Evolutionary conservation across 768 basidiomycete species (phyloP).

Genomic region (Kondoa subrosea): DNA sequence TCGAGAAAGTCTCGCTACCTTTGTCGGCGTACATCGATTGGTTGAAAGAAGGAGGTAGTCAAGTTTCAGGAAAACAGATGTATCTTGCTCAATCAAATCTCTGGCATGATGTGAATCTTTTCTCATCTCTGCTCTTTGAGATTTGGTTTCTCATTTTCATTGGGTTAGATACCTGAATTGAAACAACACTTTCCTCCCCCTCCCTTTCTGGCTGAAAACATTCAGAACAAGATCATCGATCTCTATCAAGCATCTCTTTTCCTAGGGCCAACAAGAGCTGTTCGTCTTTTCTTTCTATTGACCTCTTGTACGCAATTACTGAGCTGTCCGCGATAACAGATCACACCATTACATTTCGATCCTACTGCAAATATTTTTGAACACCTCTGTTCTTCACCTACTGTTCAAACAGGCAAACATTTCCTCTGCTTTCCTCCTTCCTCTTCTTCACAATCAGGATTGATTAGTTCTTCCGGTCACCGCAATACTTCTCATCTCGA

Average conservation of each 20-base stretch:
- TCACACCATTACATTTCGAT: not conserved
- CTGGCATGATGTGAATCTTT: not conserved
- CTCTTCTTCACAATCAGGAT: too few species aligned
- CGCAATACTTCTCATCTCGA: not conserved
- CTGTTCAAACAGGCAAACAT: not conserved
- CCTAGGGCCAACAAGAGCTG: not conserved
- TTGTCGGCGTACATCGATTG: not conserved
- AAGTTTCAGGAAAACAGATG: not conserved
- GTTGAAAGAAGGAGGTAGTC: not conserved
- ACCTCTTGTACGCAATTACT: not conserved
- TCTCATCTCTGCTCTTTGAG: not conserved
- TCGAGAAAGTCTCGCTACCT: not conserved
- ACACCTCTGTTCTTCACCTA: not conserved
- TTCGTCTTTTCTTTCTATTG: not conserved
- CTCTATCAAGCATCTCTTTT: not conserved
- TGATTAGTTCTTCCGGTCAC: not conserved
- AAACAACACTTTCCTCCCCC: not conserved
- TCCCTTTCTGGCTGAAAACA: not conserved
- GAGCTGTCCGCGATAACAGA: too few species aligned
- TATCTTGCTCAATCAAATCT: not conserved
- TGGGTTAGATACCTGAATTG: not conserved
- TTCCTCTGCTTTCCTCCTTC: not conserved
- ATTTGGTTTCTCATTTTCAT: too few species aligned
- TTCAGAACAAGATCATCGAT: not conserved
- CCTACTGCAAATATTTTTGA: not conserved